Conservation (phyloP, 2,329 filamentous ascomycete genomes). For the Leptographium procerum region DNA sequence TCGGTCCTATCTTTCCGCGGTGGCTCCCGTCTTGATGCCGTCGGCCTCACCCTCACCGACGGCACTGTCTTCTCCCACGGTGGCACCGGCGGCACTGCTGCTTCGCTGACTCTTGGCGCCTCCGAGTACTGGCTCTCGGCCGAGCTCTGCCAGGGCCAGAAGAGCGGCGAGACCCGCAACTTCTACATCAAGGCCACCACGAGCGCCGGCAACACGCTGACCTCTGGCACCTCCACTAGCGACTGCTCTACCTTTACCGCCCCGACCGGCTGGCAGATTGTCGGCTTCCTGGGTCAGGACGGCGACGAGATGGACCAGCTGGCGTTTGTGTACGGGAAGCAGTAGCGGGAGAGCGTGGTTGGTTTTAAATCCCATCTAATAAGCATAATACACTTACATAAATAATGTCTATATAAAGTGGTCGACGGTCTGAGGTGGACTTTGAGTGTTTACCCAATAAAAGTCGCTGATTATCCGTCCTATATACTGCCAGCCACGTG, state of each 20-base stretch:
- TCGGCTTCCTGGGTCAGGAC: conserved; percentile 39
- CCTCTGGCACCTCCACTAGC: conserved; percentile 31
- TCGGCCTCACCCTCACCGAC: conserved; percentile 34
- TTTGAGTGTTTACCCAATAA: no score
- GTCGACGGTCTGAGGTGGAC: no score
- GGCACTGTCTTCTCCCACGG: conserved; percentile 40
- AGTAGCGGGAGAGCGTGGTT: conserved; percentile 16
- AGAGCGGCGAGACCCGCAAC: conserved; percentile 33
- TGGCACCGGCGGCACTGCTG: conserved; percentile 35
- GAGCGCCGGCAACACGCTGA: conserved; percentile 32
- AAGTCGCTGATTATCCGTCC: no score
- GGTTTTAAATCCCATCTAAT: neutral
- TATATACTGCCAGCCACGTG: no score
- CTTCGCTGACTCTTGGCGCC: conserved; percentile 29
- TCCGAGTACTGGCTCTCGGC: conserved; percentile 38
- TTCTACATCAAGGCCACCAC: conserved; percentile 46
- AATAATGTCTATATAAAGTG: neutral
- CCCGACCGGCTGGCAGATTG: conserved; percentile 36
- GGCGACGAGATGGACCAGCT: conserved; percentile 46
- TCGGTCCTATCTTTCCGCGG: conserved; percentile 34
- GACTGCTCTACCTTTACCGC: conserved; percentile 37
- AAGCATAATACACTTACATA: neutral
- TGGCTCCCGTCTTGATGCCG: conserved; percentile 35
- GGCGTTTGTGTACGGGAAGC: conserved; percentile 33
- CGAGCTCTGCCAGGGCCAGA: conserved; percentile 37